A percentile compares a stretch with the other conserved stretches of the same genome.
phyloP scores from a whole-genome alignment of 345 rosid genomes.

The Brassica rapa region DNA sequence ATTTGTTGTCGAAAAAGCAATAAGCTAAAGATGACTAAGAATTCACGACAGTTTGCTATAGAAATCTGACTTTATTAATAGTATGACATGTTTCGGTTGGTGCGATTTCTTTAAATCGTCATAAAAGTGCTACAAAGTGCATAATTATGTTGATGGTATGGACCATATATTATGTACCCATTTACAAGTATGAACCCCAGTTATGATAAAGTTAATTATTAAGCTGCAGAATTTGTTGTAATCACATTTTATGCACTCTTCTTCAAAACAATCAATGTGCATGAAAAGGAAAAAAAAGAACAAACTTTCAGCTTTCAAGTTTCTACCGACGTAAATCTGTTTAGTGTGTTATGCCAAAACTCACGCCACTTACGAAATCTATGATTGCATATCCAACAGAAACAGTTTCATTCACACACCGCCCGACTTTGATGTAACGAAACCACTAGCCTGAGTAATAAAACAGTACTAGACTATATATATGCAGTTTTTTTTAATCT shows the following conservation, averaged over 20 bases:
- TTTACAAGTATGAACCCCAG: conserved; percentile 13
- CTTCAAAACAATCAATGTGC: not conserved
- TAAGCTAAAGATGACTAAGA: conserved; percentile 33
- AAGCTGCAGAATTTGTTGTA: conserved; percentile 19
- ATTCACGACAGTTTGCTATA: conserved; percentile 22
- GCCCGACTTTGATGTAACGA: conserved; percentile 11
- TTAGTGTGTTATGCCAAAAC: conserved; percentile 24
- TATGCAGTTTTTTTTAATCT: not conserved
- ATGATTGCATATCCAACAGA: conserved; percentile 4
- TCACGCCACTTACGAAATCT: conserved; percentile 13
- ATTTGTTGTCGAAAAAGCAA: conserved; percentile 35
- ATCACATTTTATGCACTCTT: conserved; percentile 23
- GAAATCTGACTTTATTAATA: conserved; percentile 8
- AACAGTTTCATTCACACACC: conserved; percentile 19
- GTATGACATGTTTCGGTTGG: conserved; percentile 32
- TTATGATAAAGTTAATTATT: conserved; percentile 29
- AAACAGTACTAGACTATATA: not conserved
- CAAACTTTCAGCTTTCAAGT: conserved; percentile 1
- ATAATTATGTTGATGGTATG: conserved; percentile 35
- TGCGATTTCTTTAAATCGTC: conserved; percentile 30
- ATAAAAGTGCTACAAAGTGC: conserved; percentile 33
- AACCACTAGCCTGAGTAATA: not conserved
- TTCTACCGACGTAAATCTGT: conserved; percentile 23
- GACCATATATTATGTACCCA: conserved; percentile 36
- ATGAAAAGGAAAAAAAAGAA: not conserved